phyloP scores from a whole-genome alignment of 257 asterid genomes.

The Pogostemon cablin region DNA sequence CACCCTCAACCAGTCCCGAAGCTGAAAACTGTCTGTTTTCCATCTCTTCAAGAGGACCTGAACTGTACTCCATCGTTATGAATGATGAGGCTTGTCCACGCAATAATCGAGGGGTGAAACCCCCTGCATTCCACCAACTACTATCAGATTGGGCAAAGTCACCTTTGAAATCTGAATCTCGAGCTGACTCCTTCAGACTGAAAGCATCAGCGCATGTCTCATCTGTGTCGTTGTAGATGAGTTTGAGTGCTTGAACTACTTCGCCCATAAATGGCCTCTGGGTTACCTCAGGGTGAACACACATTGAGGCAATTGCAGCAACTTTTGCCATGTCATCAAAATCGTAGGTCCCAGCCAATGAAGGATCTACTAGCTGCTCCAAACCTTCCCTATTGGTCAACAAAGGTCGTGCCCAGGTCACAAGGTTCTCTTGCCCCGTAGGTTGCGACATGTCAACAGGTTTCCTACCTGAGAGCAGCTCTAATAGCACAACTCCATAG shows the following conservation, averaged over 20 bases:
- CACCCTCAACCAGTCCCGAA: constrained; percentile 52
- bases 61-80: constrained; percentile 94
- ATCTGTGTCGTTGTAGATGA: constrained; percentile 75
- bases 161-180: constrained; percentile 74
- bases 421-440: constrained; percentile 92
- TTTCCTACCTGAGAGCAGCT: constrained; percentile 84
- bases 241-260: constrained; percentile 96
- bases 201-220: constrained; percentile 79
- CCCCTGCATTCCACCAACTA: constrained; percentile 97
- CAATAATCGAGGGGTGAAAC: constrained; percentile 59
- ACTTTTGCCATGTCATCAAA: constrained; percentile 97
- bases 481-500: constrained; percentile 88
- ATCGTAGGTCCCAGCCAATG: constrained; percentile 72
- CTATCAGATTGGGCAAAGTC: constrained; percentile 79
- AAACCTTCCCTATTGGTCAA: constrained; percentile 86
- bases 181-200: constrained; percentile 78
- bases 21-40: constrained; percentile 67
- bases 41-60: constrained; percentile 77
- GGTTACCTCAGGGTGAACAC: constrained; percentile 94
- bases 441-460: constrained; percentile 97
- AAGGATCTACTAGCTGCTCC: constrained; percentile 78
- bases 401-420: constrained; percentile 94
- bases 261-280: constrained; percentile 98
- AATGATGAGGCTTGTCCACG: constrained; percentile 76
- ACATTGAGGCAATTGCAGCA: constrained; percentile 93